phyloP scores from a whole-genome alignment of 1,284 basidiomycete genomes.

The Cryptococcus sp. region DNA sequence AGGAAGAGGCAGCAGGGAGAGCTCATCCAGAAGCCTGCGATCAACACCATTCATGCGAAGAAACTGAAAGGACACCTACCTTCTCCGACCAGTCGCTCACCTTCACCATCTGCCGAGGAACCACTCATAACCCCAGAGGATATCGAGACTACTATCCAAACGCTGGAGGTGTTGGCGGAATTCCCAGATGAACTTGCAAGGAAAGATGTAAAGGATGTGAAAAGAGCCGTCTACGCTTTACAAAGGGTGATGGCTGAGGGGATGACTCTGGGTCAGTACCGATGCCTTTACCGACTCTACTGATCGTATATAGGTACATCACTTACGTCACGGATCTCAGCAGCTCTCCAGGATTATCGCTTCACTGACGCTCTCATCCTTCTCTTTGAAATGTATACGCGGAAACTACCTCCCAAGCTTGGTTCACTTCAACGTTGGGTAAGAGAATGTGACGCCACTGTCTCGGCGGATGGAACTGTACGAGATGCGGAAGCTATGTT shows the following conservation, averaged over 20 bases:
- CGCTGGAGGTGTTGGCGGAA: slow-evolving; percentile 33
- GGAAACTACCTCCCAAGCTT: slow-evolving; percentile 53
- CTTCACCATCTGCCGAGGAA: slow-evolving; percentile 3
- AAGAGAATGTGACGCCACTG: slow-evolving; percentile 56
- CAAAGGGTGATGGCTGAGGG: slow-evolving; percentile 41
- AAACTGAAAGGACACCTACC: background rate
- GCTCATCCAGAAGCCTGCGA: background rate
- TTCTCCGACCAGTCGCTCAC: background rate
- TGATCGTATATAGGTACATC: slow-evolving; percentile 34
- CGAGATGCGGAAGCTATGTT: slow-evolving; percentile 46
- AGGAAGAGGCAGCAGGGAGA: slow-evolving; percentile 7
- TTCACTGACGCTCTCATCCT: slow-evolving; percentile 53
- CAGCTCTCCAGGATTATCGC: slow-evolving; percentile 50
- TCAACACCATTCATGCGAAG: slow-evolving; percentile 6
- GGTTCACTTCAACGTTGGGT: slow-evolving; percentile 58
- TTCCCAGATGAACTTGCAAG: slow-evolving; percentile 35
- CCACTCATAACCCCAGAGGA: slow-evolving; percentile 35
- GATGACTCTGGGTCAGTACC: slow-evolving; percentile 30
- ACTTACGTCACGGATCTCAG: slow-evolving; percentile 52
- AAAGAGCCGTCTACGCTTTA: slow-evolving; percentile 39
- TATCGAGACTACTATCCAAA: slow-evolving; percentile 36
- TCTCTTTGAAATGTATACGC: slow-evolving; percentile 55
- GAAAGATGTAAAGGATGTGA: slow-evolving; percentile 42
- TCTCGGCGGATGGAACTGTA: slow-evolving; percentile 36
- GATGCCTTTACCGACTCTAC: background rate